These are phyloP conservation scores for Saitozyma sp. DNA, from an alignment of 768 basidiomycete genomes.

Conservation along the genomic window DNA sequence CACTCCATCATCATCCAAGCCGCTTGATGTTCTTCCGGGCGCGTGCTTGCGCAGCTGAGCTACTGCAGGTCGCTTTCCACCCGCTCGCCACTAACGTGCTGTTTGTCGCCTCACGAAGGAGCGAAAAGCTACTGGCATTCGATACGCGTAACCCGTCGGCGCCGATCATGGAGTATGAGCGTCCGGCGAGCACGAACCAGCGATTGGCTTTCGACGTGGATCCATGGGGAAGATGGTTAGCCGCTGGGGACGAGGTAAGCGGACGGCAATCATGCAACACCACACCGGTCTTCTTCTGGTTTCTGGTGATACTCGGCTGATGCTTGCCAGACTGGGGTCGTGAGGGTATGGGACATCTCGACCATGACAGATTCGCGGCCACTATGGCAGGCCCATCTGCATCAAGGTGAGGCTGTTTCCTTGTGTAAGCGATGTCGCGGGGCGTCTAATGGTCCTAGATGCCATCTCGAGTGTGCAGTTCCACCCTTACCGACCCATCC, in stretches of 20 bases:
- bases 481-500: conserved; percentile 63
- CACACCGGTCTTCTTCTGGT: not conserved
- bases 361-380: not conserved
- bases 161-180: conserved; percentile 55
- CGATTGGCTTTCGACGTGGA: conserved; percentile 77
- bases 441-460: conserved; percentile 56
- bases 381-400: not conserved
- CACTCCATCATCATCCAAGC: conserved; percentile 60
- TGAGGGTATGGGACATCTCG: conserved; percentile 63
- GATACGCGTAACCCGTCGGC: conserved; percentile 66
- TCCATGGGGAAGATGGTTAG: conserved; percentile 63
- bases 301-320: not conserved
- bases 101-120: conserved; percentile 75
- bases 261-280: not conserved
- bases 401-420: not conserved
- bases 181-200: conserved; percentile 66
- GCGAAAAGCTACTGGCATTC: conserved; percentile 68
- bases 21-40: conserved; percentile 1
- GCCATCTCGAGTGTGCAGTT: conserved; percentile 71
- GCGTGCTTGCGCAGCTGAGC: conserved; percentile 7
- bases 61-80: conserved; percentile 70
- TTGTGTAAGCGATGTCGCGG: not conserved
- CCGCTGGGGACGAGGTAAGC: conserved; percentile 69
- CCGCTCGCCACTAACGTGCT: conserved; percentile 68
- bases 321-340: conserved; percentile 59